Base-by-base conservation (phyloP, 306 rosid species). In the Acacia melanoxylon region DNA sequence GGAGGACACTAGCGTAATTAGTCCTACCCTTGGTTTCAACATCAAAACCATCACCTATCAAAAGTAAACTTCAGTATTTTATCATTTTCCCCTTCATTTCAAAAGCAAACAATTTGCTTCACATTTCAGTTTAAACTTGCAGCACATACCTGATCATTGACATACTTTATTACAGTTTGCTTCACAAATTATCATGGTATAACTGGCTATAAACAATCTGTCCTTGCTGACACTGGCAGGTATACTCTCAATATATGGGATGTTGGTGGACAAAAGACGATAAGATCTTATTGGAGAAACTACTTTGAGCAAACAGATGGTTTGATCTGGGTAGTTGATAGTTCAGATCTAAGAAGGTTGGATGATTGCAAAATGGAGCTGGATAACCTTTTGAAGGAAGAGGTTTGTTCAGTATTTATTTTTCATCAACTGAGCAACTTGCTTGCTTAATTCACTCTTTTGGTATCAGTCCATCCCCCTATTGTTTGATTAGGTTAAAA, bases 1-100 rank as follows among this genome's bases (percentile, higher is more conserved):
- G 45, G 98, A 94, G 88, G 97, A 94, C 84, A 94, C 97, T 8
- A 94, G 98, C 41, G 93, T 94, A 48, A 93, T 94, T 45, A 94
- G 97, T 80, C 98, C 98, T 54, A 94, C 98, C 10, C 94, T 94
- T 6, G 98, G 98, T 56, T 94, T 94, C 90, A 94, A 94, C 89
- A 94, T 94, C 92, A 94, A 93, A 90, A 94, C 98, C 86, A 88
- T 94, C 37, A 63, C 85, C 54, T 93, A 94, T 84, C 95, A 92
- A 42, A 93, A 90, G 98, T 94, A 76, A 56, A 79, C 27, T 63
- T n/a, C 68, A 75, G 33, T 27, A 41, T 46, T 45, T 29, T 44
- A 48, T 61, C 40, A 9, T 68, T 68, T 41, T 8, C 44, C 24
- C 44, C 33, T 56, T 40, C 16, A 15, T 46, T 80, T n/a, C 78